Percentiles rank a stretch among this genome's conserved stretches.
phyloP scores from a whole-genome alignment of 331 rosid species.

The Quercus lobata region DNA sequence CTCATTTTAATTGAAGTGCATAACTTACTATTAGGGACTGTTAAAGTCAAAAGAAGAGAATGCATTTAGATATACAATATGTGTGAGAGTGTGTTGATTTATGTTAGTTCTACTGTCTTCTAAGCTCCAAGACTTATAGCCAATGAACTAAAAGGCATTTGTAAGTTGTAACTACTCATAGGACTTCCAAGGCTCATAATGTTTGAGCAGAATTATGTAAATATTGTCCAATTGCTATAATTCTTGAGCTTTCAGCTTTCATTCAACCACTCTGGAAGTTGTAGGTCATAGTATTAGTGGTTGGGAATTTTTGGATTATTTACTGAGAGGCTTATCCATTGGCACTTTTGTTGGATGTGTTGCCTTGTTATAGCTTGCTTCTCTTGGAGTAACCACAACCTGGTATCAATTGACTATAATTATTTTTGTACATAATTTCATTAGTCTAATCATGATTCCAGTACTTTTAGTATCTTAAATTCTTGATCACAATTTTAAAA shows the following conservation, averaged over 20 bases:
- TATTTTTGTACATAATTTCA: background rate
- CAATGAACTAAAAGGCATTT: background rate
- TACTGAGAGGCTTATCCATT: background rate
- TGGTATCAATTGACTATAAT: background rate
- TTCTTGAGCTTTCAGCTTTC: background rate
- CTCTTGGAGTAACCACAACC: background rate
- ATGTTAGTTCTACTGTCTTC: background rate
- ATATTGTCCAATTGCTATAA: background rate
- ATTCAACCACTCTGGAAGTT: background rate
- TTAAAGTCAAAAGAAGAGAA: background rate
- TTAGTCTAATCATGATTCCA: background rate
- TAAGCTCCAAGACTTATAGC: background rate
- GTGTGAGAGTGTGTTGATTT: background rate
- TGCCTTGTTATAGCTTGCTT: background rate
- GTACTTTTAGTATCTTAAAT: background rate
- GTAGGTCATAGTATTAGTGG: background rate
- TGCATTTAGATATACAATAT: background rate
- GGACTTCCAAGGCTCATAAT: background rate
- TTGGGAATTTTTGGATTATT: background rate
- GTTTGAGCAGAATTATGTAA: background rate
- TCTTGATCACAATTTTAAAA: background rate
- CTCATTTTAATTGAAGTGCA: background rate
- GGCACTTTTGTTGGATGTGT: background rate
- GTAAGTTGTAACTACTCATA: background rate
- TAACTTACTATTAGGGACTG: too few species aligned